These are phyloP conservation scores for Mycena albidolilacea DNA, from an alignment of 768 basidiomycete genomes.

Conservation along the genomic window DNA sequence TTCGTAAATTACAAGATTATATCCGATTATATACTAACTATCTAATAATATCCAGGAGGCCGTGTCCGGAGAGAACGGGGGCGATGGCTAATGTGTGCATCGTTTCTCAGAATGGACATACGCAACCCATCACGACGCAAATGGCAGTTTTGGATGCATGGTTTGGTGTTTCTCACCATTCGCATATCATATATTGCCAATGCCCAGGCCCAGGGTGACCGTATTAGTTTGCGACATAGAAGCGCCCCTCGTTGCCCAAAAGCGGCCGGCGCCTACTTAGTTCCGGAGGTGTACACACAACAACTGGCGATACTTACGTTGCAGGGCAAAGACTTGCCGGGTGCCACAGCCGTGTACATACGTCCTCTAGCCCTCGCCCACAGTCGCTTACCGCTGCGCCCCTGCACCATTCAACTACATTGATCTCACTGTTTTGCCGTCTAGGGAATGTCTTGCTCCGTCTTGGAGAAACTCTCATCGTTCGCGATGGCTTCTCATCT, in stretches of 20 bases:
- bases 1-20: too few species aligned
- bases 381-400: neutral
- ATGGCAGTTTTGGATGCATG: neutral
- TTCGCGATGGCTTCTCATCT: conserved; percentile 12
- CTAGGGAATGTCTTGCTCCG: neutral
- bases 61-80: too few species aligned
- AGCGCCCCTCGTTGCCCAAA: conserved; percentile 6
- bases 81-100: too few species aligned
- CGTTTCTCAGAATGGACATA: neutral
- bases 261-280: too few species aligned
- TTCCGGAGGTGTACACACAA: conserved; percentile 1
- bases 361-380: neutral
- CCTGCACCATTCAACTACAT: conserved; percentile 1
- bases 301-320: neutral
- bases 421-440: conserved; percentile 23
- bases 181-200: too few species aligned
- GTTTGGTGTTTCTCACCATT: neutral
- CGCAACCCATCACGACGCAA: neutral
- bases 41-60: too few species aligned
- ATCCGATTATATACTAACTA: too few species aligned
- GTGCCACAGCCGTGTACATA: neutral
- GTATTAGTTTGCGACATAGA: neutral
- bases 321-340: neutral
- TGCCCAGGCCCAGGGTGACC: neutral
- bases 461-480: neutral